phyloP scores from a whole-genome alignment of 441 rosid genomes.

The Pelargonium australe region DNA sequence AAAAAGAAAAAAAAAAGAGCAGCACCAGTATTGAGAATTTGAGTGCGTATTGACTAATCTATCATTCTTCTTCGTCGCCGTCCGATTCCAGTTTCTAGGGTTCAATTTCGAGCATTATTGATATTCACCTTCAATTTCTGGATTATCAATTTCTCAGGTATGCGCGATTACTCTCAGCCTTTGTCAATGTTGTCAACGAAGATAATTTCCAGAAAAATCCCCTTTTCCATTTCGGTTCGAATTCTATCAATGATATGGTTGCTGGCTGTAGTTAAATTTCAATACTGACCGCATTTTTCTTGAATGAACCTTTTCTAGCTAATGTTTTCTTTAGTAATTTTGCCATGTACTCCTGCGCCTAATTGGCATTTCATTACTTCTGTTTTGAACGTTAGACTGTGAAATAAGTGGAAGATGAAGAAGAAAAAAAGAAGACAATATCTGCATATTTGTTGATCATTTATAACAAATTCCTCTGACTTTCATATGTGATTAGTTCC shows the following conservation, averaged over 20 bases:
- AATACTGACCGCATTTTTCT: background rate
- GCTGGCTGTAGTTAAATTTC: background rate
- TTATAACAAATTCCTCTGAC: background rate
- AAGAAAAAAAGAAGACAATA: background rate
- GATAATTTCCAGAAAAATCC: background rate
- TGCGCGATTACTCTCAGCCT: background rate
- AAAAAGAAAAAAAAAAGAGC: too few relatives aligned
- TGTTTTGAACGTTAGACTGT: background rate
- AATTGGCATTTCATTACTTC: background rate
- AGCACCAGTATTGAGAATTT: too few relatives aligned
- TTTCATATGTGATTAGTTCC: too few relatives aligned
- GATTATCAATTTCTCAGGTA: background rate
- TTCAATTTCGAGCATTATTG: background rate
- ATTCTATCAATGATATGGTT: background rate
- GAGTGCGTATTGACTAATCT: too few relatives aligned
- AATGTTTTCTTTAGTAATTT: background rate
- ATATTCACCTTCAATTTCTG: slow-evolving; percentile 1
- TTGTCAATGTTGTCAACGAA: background rate
- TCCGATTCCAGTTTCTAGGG: slow-evolving; percentile 9
- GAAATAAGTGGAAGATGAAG: background rate
- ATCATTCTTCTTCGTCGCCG: background rate
- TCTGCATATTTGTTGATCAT: background rate
- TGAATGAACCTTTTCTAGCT: background rate
- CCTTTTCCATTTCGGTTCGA: background rate
- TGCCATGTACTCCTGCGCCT: background rate